phyloP scores from a whole-genome alignment of 129 eudicot species.

The Arctium lappa region DNA sequence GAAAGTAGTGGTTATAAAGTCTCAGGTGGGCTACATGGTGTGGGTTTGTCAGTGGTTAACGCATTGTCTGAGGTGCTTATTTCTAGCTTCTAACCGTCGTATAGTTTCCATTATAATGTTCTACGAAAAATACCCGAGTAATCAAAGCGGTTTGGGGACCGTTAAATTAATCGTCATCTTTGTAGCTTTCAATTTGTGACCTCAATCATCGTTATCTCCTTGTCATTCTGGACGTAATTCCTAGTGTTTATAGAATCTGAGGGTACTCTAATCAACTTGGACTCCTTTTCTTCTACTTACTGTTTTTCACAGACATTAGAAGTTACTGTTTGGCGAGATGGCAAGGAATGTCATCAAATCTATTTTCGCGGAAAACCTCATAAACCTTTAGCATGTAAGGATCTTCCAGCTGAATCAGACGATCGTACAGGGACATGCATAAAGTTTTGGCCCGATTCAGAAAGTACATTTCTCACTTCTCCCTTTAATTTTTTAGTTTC shows the following conservation, averaged over 20 bases:
- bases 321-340: slow-evolving; percentile 94
- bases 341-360: slow-evolving; percentile 69
- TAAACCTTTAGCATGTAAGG: slow-evolving; percentile 46
- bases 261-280: not conserved
- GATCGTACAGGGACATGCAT: slow-evolving; percentile 71
- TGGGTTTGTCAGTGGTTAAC: slow-evolving; percentile 94
- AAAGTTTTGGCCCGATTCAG: slow-evolving; percentile 80
- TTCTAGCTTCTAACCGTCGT: not conserved
- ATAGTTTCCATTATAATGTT: not conserved
- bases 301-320: slow-evolving; percentile 58
- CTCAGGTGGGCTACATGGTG: slow-evolving; percentile 98
- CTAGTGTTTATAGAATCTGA: not conserved
- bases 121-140: not conserved
- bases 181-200: not conserved
- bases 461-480: slow-evolving; percentile 35
- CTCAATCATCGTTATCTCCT: not conserved
- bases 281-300: slow-evolving; percentile 4
- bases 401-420: slow-evolving; percentile 47
- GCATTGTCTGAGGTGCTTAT: slow-evolving; percentile 83
- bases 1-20: slow-evolving; percentile 94
- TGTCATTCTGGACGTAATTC: not conserved
- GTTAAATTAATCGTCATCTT: not conserved
- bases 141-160: not conserved
- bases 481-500: not conserved
- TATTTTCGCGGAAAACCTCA: slow-evolving; percentile 90